Base-by-base conservation (phyloP, 805 yeast genomes). In the Lipomyces oligophaga region DNA sequence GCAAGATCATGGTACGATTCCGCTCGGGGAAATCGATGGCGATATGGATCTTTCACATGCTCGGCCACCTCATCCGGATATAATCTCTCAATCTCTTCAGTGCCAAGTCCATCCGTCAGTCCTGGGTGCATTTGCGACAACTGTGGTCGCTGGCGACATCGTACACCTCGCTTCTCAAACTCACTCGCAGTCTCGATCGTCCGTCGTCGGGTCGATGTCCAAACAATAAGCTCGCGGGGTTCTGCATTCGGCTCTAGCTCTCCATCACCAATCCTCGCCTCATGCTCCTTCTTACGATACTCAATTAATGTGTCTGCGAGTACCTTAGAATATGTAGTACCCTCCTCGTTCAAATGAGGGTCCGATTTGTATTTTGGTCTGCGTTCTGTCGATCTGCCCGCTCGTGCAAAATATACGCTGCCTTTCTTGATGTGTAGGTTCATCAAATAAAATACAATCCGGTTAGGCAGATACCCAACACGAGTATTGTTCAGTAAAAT, bases 1-100 rank as follows among this genome's bases (percentile, higher is more conserved):
- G 98, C 97, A 47, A 93, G 74, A 66, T 93, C 99, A 66, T 93
- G 98, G 63, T 88, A 93, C 41, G 94, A 85, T 68, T 93, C 99
- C 0, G 95, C 87, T 40, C 97, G 74, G 2, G 96, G 85, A 63
- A 78, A 93, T 49, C 98, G 73, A 63, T 83, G 90, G 66, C 93
- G 97, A 62, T 93, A 93, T 1, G 96, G 96, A 63, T 90, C 97
- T 49, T 72, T 67, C 47, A 67, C 45, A 61, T 79, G 84, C 58
- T 76, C 80, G 51, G 70, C 74, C 62, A 75, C 84, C 55, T 89
- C 96, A 1, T 72, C 74, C 0, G 95, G 93, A 61, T 70, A 86
- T 52, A 71, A 70, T 31, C 63, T 62, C 55, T 73, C 65, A 46
- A 90, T 74, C 63, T 85, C 82, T 13, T 71, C 78, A 26, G 73